Base-by-base conservation (phyloP, 352 stramenopile species). In the Pythium dissimile region DNA sequence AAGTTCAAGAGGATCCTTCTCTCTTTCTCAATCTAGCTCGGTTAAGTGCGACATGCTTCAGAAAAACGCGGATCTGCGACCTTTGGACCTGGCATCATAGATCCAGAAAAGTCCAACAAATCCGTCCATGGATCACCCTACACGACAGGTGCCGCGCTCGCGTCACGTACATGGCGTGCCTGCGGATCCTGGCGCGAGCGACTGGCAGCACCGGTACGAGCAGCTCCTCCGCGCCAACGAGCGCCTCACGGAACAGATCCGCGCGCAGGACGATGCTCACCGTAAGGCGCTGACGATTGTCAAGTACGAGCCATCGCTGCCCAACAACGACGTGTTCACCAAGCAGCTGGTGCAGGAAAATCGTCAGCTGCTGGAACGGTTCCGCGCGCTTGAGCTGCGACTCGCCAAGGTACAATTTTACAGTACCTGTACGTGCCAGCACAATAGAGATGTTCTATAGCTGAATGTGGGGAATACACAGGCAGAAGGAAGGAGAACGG, bases 261-360 rank as follows among this genome's bases (percentile, higher is more conserved):
- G 11, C 0, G 46, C 65, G 39, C 59, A 76, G 38, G 63, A 85
- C 51, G 52, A 47, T 7, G 62, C 70, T 18, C 67, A 74, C 38
- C 75, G 78, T 49, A 75, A 64, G 63, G 73, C 72, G 35, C 61
- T 71, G 27, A 85, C 75, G 12, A 66, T 72, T 46, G 66, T 85
- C 54, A 84, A 84, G 67, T 73, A 84, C 43, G 71, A 77, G n/a
- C 64, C 62, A 20, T 34, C 67, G 32, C 56, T 86, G 41, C 79
- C 79, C 6, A 89, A 85, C 64, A 87, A 86, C 26, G 70, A 84
- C 44, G 64, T 73, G 44, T 87, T 81, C 59, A 86, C 71, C 32
- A 82, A 77, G 52, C 46, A 84, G 42, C 74, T 89, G 26, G 54
- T 89, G n/a, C 70, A 84, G 21, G 74, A 89, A 57, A 89, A 87